Evolutionary conservation across 129 eudicot species (phyloP), one percentile per base, ranked within the genome.

Genomic region (Artemisia tridentata): DNA sequence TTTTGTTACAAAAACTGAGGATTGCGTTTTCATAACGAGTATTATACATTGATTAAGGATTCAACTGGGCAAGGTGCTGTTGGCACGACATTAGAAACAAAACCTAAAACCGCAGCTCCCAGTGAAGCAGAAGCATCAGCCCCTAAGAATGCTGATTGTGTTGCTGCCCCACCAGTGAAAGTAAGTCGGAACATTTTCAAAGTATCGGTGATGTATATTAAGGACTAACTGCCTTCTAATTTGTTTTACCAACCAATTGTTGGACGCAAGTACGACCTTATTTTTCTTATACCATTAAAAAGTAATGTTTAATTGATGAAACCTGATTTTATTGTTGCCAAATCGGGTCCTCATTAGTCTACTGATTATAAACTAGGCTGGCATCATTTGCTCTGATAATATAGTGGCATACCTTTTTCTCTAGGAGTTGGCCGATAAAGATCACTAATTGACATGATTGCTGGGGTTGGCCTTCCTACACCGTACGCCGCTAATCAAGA

Each of bases 151-250:
- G 86, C 76, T 55, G 83, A 75, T 48, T 72, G 55, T 67, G 48
- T 65, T 72, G 81, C 84, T 25, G 72, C 80, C 48, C 81, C 88
- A 50, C 86, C 82, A 17, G 29, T 73, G 56, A 92, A 88, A 81
- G 78, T 92, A 68, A 78, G 91, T 77, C 31, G 17, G 21, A 21
- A 55, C 61, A 68, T 70, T 45, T 25, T 51, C 16, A 51, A 49
- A 15, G 21, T 45, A 41, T 74, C 54, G 7, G 58, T 45, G 45
- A 47, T 25, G 15, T 62, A 50, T 74, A 52, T 18, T 74, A 38
- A 38, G 11, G 7, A 38, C 45, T 38, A 38, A 38, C 10, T 7
- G 11, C 45, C 45, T 7, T 38, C 45, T 38, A 7, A 7, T 38
- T 7, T 38, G 45, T 38, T 51, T 51, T n/a, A 56, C 31, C 27